Conservation (phyloP, 2,329 filamentous ascomycete genomes). For the Exophiala sp. region DNA sequence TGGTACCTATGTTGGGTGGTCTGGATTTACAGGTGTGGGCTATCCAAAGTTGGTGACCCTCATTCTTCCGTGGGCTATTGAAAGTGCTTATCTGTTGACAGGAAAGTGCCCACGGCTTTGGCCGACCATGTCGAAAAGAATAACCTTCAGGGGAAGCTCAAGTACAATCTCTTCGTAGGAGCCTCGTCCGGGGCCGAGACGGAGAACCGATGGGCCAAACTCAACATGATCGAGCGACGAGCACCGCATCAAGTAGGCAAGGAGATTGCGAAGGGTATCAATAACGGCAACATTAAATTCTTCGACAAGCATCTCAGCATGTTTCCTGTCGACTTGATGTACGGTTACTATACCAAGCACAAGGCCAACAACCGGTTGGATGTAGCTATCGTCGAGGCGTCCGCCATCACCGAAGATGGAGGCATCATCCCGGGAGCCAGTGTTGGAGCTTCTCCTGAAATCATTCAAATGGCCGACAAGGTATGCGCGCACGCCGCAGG, state of each 20-base stretch:
- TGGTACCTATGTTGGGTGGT: conserved; percentile 85
- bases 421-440: conserved; percentile 84
- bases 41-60: conserved; percentile 70
- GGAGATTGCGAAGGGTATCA: conserved; percentile 84
- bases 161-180: conserved; percentile 83
- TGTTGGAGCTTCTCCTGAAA: conserved; percentile 78
- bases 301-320: conserved; percentile 93
- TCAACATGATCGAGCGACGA: conserved; percentile 86
- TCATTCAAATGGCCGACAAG: conserved; percentile 89
- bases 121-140: conserved; percentile 90
- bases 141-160: conserved; percentile 74
- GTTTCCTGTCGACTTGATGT: conserved; percentile 76
- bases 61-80: not conserved
- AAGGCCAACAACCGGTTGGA: conserved; percentile 71
- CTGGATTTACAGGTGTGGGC: conserved; percentile 83
- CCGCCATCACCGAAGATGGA: conserved; percentile 81
- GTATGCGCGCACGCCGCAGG: conserved; percentile 32
- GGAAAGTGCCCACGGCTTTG: conserved; percentile 77
- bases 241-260: conserved; percentile 88
- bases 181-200: conserved; percentile 88
- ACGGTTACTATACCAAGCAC: conserved; percentile 81
- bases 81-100: conserved; percentile 34
- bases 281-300: conserved; percentile 82
- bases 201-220: conserved; percentile 82
- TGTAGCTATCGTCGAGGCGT: conserved; percentile 80